Percentiles rank a stretch among this genome's conserved stretches.
Evolutionary conservation across 768 basidiomycete genomes (phyloP).

Genomic region (Tephrocybe sp.): DNA sequence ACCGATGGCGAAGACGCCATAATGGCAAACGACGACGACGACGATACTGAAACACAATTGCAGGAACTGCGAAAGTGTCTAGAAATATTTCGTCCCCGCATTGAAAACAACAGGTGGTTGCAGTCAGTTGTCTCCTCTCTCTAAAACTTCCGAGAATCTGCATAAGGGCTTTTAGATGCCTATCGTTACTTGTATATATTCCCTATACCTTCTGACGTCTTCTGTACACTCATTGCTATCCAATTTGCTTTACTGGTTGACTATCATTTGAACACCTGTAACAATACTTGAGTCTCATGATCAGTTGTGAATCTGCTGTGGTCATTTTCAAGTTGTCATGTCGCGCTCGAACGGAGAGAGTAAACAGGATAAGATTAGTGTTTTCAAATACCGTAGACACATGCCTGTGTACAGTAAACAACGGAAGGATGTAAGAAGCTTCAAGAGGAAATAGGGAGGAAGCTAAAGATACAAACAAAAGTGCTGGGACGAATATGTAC

Average conservation of each 20-base stretch:
- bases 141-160: slow-evolving; percentile 20
- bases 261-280: background rate
- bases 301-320: no score
- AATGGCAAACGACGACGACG: slow-evolving; percentile 35
- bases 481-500: no score
- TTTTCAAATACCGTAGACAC: no score
- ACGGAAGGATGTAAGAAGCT: no score
- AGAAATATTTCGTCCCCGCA: slow-evolving; percentile 60
- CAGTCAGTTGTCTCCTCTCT: slow-evolving; percentile 51
- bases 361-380: no score
- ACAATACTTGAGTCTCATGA: no score
- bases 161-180: no score
- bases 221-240: slow-evolving; percentile 2
- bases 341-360: no score
- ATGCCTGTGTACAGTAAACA: no score
- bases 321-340: no score
- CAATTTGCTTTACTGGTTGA: background rate
- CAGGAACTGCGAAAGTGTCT: slow-evolving; percentile 60
- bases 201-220: slow-evolving; percentile 8
- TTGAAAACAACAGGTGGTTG: slow-evolving; percentile 82
- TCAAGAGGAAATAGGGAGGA: no score
- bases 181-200: slow-evolving; percentile 6
- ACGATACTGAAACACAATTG: slow-evolving; percentile 42
- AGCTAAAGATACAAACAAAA: no score
- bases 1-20: slow-evolving; percentile 51